A percentile compares a stretch with the other conserved stretches of the same genome.
phyloP scores from a whole-genome alignment of 176 grass and related monocot species.

The Eragrostis curvula region DNA sequence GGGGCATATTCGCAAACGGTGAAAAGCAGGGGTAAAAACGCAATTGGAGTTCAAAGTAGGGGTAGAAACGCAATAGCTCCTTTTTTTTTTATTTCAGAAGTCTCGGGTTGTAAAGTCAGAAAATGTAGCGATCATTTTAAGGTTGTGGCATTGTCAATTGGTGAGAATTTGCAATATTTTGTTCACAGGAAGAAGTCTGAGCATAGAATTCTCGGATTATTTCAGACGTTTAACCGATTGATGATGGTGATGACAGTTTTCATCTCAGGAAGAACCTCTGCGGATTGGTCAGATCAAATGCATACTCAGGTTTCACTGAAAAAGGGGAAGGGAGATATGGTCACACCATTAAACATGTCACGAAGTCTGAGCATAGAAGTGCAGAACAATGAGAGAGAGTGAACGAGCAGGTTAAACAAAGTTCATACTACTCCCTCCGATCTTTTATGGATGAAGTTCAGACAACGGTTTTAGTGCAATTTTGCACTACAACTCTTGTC shows the following conservation, averaged over 20 bases:
- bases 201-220: too few relatives aligned
- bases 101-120: background rate
- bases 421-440: too few relatives aligned
- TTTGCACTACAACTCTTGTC: too few relatives aligned
- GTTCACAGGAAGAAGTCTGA: too few relatives aligned
- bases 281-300: background rate
- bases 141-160: background rate
- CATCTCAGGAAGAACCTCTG: background rate
- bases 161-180: background rate
- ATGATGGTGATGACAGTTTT: background rate
- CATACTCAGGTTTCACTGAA: background rate
- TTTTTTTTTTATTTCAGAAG: background rate
- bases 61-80: too few relatives aligned
- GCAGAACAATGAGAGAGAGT: background rate
- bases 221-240: background rate
- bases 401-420: background rate
- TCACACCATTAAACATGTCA: background rate
- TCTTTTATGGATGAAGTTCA: too few relatives aligned
- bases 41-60: too few relatives aligned
- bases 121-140: constrained; percentile 27
- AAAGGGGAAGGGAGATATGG: background rate
- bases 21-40: too few relatives aligned
- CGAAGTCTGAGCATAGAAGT: background rate
- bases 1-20: too few relatives aligned
- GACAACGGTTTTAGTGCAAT: too few relatives aligned